Percentiles rank a stretch among this genome's conserved stretches.
Evolutionary conservation across 345 rosid genomes (phyloP).

Genomic region (Adansonia digitata): DNA sequence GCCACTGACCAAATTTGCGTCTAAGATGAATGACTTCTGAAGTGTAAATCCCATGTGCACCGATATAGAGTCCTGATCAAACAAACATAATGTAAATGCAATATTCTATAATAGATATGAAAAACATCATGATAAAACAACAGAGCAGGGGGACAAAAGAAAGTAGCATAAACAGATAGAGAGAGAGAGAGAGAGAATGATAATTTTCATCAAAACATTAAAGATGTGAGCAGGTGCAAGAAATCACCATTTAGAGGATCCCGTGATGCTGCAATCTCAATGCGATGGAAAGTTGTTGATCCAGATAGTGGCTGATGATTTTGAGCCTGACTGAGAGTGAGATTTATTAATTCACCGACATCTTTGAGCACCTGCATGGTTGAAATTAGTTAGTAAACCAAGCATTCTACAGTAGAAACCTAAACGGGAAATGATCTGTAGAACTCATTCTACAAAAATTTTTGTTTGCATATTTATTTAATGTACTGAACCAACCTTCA

Average conservation of each 20-base stretch:
- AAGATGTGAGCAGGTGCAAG: conserved; percentile 9
- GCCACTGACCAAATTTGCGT: conserved; percentile 88
- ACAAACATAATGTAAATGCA: conserved; percentile 6
- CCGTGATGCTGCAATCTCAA: conserved; percentile 51
- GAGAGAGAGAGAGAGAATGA: neutral
- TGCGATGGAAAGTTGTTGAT: conserved; percentile 77
- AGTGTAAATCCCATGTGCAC: conserved; percentile 73
- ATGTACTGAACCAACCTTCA: conserved; percentile 52
- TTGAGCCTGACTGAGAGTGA: conserved; percentile 68
- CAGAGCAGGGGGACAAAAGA: neutral
- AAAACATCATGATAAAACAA: conserved; percentile 4
- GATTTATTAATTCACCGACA: conserved; percentile 72
- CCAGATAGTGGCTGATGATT: conserved; percentile 66
- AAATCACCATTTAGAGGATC: conserved; percentile 78
- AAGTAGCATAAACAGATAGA: neutral
- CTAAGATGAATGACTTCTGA: conserved; percentile 85
- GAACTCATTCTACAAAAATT: neutral
- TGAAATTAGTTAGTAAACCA: conserved; percentile 14
- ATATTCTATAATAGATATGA: neutral
- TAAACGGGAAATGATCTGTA: neutral
- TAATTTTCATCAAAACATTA: conserved; percentile 1
- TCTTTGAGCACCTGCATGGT: conserved; percentile 72
- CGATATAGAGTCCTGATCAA: conserved; percentile 78
- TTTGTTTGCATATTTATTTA: neutral
- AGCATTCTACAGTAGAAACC: neutral